Evolutionary conservation across 306 rosid species (phyloP).

Genomic region (Amphicarpaea edgeworthii): DNA sequence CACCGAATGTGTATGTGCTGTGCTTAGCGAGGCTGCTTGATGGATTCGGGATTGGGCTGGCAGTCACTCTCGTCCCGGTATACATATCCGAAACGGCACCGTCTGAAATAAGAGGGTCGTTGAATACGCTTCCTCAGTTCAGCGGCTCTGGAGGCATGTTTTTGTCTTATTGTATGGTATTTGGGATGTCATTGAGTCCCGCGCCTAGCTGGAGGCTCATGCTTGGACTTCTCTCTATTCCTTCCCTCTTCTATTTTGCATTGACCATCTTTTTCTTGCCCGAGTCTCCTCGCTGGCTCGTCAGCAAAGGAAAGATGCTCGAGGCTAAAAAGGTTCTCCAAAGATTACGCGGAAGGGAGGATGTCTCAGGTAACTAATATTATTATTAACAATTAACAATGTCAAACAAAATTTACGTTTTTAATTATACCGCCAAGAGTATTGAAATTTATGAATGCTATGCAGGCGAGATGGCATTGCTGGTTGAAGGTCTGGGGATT

Average conservation of each 20-base stretch:
- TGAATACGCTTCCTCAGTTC: slow-evolving; percentile 89
- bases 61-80: slow-evolving; percentile 79
- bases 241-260: slow-evolving; percentile 64
- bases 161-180: slow-evolving; percentile 77
- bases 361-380: slow-evolving; percentile 81
- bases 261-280: slow-evolving; percentile 81
- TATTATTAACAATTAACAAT: slow-evolving; percentile 14
- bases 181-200: slow-evolving; percentile 63
- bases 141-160: slow-evolving; percentile 87
- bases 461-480: slow-evolving; percentile 67
- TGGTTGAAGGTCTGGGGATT: slow-evolving; percentile 88
- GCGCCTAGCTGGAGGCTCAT: slow-evolving; percentile 78
- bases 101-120: slow-evolving; percentile 78
- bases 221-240: slow-evolving; percentile 84
- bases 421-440: no score
- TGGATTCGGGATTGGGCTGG: slow-evolving; percentile 90
- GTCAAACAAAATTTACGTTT: no score
- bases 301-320: slow-evolving; percentile 83
- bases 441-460: slow-evolving; percentile 12
- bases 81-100: slow-evolving; percentile 91
- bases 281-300: slow-evolving; percentile 92
- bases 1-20: slow-evolving; percentile 77
- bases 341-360: slow-evolving; percentile 78
- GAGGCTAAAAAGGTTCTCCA: slow-evolving; percentile 83
- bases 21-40: slow-evolving; percentile 73